phyloP scores from a whole-genome alignment of 192 early-diverging fungal genomes.

The Glomus cerebriforme region DNA sequence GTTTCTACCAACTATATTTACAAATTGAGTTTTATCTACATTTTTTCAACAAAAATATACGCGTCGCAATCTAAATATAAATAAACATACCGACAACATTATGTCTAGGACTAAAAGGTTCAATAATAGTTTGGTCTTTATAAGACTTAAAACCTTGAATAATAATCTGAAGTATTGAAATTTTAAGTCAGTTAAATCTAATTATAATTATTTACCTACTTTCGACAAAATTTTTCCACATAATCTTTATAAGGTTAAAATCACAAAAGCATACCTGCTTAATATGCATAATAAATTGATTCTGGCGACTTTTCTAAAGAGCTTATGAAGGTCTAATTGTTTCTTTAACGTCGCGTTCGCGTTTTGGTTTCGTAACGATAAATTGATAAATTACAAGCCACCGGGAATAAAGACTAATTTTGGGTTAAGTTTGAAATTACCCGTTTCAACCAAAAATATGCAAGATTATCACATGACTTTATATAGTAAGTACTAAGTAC shows the following conservation, averaged over 20 bases:
- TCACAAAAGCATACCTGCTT: neutral
- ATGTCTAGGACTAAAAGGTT: slow-evolving; percentile 89
- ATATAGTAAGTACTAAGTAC: too few relatives aligned
- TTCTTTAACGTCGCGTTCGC: neutral
- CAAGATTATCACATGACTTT: too few relatives aligned
- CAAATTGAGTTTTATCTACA: neutral
- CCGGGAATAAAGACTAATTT: too few relatives aligned
- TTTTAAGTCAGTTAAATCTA: neutral
- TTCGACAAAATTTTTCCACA: neutral
- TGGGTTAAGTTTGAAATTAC: too few relatives aligned
- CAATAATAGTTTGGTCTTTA: slow-evolving; percentile 92
- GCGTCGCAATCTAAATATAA: neutral
- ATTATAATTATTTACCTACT: neutral
- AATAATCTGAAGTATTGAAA: slow-evolving; percentile 60
- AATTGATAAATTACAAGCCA: too few relatives aligned
- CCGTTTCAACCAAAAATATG: too few relatives aligned
- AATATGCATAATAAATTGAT: neutral
- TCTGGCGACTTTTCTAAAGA: neutral
- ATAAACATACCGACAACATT: slow-evolving; percentile 86
- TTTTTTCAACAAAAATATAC: neutral
- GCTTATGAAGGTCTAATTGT: neutral
- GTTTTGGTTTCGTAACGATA: too few relatives aligned
- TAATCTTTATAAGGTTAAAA: neutral
- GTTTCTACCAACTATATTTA: slow-evolving; percentile 82
- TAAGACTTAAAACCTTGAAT: slow-evolving; percentile 99